Conservation (phyloP, 768 basidiomycete genomes). For the Megacollybia marginata region DNA sequence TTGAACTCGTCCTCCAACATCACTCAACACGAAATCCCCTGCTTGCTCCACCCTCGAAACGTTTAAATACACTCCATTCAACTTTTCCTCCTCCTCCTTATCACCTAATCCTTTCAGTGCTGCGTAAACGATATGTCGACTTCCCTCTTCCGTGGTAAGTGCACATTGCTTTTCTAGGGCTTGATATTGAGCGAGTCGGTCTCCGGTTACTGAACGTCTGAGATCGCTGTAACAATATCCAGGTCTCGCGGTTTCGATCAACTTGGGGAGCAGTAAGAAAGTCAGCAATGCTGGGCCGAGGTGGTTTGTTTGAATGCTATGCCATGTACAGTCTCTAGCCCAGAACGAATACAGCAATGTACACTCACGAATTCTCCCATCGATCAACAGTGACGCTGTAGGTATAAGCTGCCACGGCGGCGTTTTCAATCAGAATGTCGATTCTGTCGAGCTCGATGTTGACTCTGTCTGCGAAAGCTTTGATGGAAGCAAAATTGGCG, state of each 20-base stretch:
- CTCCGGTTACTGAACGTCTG: constrained; percentile 2
- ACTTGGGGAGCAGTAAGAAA: constrained; percentile 22
- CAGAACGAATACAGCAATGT: background rate
- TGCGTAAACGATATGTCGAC: no score
- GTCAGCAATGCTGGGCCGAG: constrained; percentile 23
- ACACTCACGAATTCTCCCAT: constrained; percentile 36
- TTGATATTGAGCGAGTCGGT: background rate
- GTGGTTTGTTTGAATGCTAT: constrained; percentile 28
- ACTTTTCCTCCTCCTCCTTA: no score
- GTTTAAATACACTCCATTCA: no score
- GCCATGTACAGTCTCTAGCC: background rate
- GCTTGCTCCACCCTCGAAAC: no score
- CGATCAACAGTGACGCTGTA: constrained; percentile 29
- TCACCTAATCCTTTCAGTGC: no score
- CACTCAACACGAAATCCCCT: no score
- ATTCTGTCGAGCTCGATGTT: constrained; percentile 25
- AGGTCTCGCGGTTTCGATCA: constrained; percentile 20
- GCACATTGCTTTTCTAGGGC: constrained; percentile 4
- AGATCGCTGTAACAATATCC: constrained; percentile 24
- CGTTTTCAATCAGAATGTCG: no score
- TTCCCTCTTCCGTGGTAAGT: constrained; percentile 17
- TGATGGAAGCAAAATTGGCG: no score
- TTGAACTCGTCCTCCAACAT: no score
- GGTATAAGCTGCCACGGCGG: constrained; percentile 11
- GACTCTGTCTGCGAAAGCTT: constrained; percentile 27